These are phyloP conservation scores for Arctium minus DNA, from an alignment of 129 eudicot genomes.

Conservation along the genomic window DNA sequence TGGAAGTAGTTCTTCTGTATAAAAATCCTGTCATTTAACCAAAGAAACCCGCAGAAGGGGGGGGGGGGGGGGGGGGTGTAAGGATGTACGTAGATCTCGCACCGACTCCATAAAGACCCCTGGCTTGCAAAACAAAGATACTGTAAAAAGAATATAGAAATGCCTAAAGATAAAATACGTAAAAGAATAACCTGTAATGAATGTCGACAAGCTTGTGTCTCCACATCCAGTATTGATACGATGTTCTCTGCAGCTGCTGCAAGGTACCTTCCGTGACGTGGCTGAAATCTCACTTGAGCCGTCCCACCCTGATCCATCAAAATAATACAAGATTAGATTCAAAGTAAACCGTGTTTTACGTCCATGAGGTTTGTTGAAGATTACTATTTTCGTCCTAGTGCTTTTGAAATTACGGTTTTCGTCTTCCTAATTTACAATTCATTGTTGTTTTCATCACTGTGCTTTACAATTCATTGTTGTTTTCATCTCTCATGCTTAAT, in stretches of 20 bases:
- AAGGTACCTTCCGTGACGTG: conserved; percentile 69
- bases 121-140: neutral
- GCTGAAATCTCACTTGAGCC: conserved; percentile 70
- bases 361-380: neutral
- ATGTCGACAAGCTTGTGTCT: conserved; percentile 61
- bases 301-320: conserved; percentile 49
- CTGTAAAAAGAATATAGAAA: neutral
- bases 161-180: neutral
- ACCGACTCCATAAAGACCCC: neutral
- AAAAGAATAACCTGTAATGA: conserved; percentile 45
- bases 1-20: too few relatives aligned
- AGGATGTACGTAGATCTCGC: too few relatives aligned
- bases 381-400: neutral
- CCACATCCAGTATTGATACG: conserved; percentile 66
- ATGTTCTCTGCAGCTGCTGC: conserved; percentile 79
- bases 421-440: neutral
- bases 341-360: neutral
- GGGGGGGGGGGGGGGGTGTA: too few relatives aligned
- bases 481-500: neutral
- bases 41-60: too few relatives aligned
- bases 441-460: neutral
- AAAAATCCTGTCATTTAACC: too few relatives aligned
- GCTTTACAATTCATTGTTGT: neutral
- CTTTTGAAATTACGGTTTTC: neutral
- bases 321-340: neutral